These are phyloP conservation scores for Baorangia bicolor DNA, from an alignment of 768 basidiomycete genomes.

Conservation along the genomic window DNA sequence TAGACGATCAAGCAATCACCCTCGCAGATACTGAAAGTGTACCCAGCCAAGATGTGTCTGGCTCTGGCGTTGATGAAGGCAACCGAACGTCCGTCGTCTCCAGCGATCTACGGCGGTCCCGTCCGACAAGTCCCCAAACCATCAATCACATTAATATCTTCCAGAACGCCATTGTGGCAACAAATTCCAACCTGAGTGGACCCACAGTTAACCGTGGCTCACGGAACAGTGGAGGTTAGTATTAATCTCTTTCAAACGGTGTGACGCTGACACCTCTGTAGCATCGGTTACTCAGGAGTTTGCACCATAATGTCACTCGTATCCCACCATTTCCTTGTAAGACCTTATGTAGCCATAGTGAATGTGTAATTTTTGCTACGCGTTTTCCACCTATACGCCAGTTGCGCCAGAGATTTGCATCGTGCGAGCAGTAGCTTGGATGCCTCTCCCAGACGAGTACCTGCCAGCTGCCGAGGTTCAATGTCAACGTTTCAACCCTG, in stretches of 20 bases:
- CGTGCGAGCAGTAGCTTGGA: neutral
- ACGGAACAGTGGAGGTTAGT: neutral
- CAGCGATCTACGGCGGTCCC: neutral
- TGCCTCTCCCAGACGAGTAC: too few species aligned
- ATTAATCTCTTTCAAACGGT: neutral
- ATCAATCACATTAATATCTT: neutral
- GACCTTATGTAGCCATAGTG: neutral
- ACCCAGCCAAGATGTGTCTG: neutral
- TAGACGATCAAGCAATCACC: neutral
- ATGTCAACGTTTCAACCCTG: too few species aligned
- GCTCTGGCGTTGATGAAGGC: neutral
- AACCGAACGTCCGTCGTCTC: neutral
- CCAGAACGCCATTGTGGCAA: conserved; percentile 1
- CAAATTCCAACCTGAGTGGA: conserved; percentile 1
- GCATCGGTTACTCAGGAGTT: neutral
- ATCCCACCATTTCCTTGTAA: neutral
- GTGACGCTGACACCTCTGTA: neutral
- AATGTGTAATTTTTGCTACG: neutral
- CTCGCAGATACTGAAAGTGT: neutral
- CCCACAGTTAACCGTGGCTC: neutral
- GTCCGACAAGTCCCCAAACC: neutral
- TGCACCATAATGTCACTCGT: neutral
- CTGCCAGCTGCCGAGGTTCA: neutral
- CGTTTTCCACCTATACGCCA: neutral
- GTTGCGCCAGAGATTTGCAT: neutral